Conservation (phyloP, 192 early-diverging fungal genomes). For the Coemansia sp. region DNA sequence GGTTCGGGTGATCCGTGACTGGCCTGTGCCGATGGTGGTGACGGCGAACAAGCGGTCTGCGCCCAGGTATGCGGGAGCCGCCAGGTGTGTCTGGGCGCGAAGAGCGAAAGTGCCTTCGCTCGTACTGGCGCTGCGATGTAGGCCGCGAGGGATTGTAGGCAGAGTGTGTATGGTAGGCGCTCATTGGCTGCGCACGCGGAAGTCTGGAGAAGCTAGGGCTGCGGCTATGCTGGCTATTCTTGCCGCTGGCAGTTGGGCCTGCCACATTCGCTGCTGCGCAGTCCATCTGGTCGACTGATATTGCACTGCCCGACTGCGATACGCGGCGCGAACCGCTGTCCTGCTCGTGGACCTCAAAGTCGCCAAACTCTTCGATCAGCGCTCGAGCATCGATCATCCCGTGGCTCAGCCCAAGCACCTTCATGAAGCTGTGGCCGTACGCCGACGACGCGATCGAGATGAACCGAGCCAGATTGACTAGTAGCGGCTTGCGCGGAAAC, state of each 20-base stretch:
- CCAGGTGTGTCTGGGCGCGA: conserved; percentile 25
- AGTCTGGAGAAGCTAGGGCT: conserved; percentile 16
- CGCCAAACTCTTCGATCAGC: conserved; percentile 49
- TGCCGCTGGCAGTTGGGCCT: not conserved
- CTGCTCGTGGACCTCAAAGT: conserved; percentile 20
- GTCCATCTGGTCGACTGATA: conserved; percentile 19
- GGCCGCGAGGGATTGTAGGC: conserved; percentile 30
- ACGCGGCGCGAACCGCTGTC: not conserved
- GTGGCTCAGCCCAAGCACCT: conserved; percentile 62
- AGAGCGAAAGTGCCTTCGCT: conserved; percentile 21
- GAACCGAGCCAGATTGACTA: conserved; percentile 70
- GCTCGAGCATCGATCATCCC: conserved; percentile 45
- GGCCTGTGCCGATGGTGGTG: conserved; percentile 26
- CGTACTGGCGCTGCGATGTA: conserved; percentile 26
- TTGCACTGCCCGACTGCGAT: conserved; percentile 23
- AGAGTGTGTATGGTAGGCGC: conserved; percentile 30
- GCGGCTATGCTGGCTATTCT: not conserved
- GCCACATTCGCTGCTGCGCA: not conserved
- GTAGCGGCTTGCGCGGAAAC: conserved; percentile 57
- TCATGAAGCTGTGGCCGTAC: conserved; percentile 76
- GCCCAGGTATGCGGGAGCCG: conserved; percentile 5
- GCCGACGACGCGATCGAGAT: conserved; percentile 70
- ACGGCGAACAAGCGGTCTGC: conserved; percentile 23
- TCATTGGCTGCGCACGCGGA: conserved; percentile 52
- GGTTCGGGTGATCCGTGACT: conserved; percentile 59